Evolutionary conservation across 2,329 filamentous ascomycete genomes (phyloP).

Genomic region (Falciphora oryzae): DNA sequence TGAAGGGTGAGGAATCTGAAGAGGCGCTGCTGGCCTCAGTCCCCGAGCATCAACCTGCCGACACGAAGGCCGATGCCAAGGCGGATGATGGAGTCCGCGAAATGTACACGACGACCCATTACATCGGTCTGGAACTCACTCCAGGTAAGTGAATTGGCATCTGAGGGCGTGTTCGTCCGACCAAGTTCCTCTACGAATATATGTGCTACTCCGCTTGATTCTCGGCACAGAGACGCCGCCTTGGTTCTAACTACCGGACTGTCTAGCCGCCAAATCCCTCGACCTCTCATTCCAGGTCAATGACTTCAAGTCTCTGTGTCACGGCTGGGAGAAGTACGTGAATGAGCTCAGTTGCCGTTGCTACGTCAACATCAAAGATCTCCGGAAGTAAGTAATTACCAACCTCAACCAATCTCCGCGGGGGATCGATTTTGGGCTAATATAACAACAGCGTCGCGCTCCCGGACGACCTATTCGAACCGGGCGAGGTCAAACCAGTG

Average conservation of each 20-base stretch:
- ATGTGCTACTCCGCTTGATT: not conserved
- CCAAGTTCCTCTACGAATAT: not conserved
- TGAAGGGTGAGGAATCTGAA: constrained; percentile 20
- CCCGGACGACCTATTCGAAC: constrained; percentile 81
- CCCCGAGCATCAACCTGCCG: constrained; percentile 6
- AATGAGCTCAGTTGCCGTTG: constrained; percentile 52
- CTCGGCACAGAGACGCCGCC: too few species aligned
- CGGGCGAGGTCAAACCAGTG: constrained; percentile 66
- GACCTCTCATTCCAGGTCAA: constrained; percentile 78
- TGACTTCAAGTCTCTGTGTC: constrained; percentile 81
- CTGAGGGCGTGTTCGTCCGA: not conserved
- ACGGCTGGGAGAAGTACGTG: constrained; percentile 68
- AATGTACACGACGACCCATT: constrained; percentile 87
- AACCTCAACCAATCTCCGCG: not conserved
- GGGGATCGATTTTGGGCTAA: not conserved
- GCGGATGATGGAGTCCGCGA: constrained; percentile 25
- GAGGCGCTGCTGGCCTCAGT: not conserved
- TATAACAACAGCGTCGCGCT: constrained; percentile 63
- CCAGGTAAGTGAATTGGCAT: constrained; percentile 53
- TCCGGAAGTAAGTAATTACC: constrained; percentile 64
- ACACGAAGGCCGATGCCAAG: constrained; percentile 12
- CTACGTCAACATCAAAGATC: constrained; percentile 74
- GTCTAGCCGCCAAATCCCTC: constrained; percentile 58
- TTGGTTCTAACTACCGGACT: not conserved
- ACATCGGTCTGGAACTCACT: constrained; percentile 79